Base-by-base conservation (phyloP, 441 rosid genomes). In the Pelargonium fulgidum region DNA sequence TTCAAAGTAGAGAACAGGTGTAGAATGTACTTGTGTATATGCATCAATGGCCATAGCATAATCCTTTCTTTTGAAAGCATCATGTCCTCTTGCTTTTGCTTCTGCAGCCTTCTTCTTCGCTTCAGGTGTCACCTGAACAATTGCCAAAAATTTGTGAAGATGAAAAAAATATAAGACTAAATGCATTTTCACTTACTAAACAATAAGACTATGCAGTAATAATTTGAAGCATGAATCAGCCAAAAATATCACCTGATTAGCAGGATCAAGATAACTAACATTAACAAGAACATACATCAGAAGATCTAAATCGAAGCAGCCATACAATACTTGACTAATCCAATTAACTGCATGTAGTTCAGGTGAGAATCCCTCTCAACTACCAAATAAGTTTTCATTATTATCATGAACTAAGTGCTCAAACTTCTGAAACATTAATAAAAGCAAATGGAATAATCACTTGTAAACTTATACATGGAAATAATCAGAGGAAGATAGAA, bases 1-100 rank as follows among this genome's bases (percentile, higher is more conserved):
- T 42, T 47, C 29, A 24, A 41, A 13, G 72, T 36, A 72, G 39
- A 65, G n/a, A 58, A 42, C 54, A 62, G 68, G 69, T 48, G 63
- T 67, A 47, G 42, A 62, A 56, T 67, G 67, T 82, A 93, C 99
- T 78, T 91, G 97, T 70, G 97, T 89, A 79, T 91, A 91, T 39
- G 91, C 89, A 69, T 91, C 93, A 50, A 91, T 70, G 67, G 99
- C 93, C 73, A 79, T 68, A 6, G 56, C 83, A 70, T 63, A 88
- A 72, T 93, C 93, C 68, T 88, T 82, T 72, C 85, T 82, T 68
- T 72, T 79, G 74, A 89, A 91, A 39, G 97, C 97, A 56, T 93
- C 97, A 64, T 87, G 86, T 80, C 88, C 98, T 85, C 99, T 87
- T 66, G 89, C 78, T 85, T 93, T 93, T 62, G 97, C 96, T 82